phyloP scores from a whole-genome alignment of 257 asterid species.

The Coffea canephora region DNA sequence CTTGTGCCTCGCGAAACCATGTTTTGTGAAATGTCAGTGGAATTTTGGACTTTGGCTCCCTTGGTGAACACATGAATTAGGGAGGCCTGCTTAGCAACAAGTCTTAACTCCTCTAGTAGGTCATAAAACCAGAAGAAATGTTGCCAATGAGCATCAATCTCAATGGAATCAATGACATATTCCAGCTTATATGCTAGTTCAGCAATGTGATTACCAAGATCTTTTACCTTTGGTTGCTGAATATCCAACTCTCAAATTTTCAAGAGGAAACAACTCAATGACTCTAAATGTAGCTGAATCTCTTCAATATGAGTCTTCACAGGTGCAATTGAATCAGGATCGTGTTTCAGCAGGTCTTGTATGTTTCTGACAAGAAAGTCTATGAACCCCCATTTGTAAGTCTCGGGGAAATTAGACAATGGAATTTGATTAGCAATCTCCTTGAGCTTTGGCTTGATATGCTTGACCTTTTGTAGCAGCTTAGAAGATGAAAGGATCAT shows the following conservation, averaged over 20 bases:
- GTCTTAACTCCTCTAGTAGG: not conserved
- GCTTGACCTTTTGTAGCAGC: not conserved
- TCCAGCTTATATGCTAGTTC: conserved; percentile 10
- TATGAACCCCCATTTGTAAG: not conserved
- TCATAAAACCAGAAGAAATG: not conserved
- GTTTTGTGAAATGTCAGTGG: not conserved
- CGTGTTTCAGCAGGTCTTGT: not conserved
- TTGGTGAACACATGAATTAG: not conserved
- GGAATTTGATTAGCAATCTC: not conserved
- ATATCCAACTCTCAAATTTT: not conserved
- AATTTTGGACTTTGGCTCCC: not conserved
- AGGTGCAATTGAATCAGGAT: not conserved
- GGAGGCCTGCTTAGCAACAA: not conserved
- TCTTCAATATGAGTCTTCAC: not conserved
- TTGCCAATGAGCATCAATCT: not conserved
- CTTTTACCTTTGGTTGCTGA: not conserved
- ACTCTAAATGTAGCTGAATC: not conserved
- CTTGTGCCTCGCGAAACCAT: not conserved
- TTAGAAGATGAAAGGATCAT: too few species aligned
- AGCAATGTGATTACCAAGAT: not conserved
- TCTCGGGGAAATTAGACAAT: not conserved
- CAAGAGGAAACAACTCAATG: not conserved
- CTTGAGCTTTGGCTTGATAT: not conserved
- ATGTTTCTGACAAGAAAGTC: not conserved
- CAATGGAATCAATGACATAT: not conserved